Conservation (phyloP, 495 filamentous ascomycete genomes). For the Annulohypoxylon stygium region DNA sequence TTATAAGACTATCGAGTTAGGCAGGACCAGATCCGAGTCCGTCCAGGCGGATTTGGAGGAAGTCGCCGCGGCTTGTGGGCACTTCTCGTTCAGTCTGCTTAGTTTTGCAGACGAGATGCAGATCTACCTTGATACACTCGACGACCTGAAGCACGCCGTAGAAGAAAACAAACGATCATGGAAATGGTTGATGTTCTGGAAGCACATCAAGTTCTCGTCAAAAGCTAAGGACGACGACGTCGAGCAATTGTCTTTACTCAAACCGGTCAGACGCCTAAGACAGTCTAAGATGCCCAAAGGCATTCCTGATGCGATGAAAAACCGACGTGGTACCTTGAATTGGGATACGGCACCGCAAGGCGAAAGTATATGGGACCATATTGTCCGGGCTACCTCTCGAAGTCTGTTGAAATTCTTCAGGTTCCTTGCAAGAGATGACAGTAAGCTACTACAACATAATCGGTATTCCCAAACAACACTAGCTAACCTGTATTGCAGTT, state of each 20-base stretch:
- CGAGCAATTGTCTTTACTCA: slow-evolving; percentile 59
- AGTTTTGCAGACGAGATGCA: slow-evolving; percentile 92
- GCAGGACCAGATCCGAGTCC: slow-evolving; percentile 71
- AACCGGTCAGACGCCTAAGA: slow-evolving; percentile 54
- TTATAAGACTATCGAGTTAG: slow-evolving; percentile 80
- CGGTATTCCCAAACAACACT: slow-evolving; percentile 4
- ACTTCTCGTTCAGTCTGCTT: slow-evolving; percentile 90
- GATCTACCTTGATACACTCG: slow-evolving; percentile 82
- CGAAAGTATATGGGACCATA: slow-evolving; percentile 46
- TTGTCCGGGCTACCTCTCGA: slow-evolving; percentile 56
- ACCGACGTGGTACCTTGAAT: slow-evolving; percentile 56
- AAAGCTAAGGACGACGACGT: slow-evolving; percentile 61
- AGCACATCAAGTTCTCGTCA: slow-evolving; percentile 49
- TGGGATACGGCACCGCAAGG: slow-evolving; percentile 58
- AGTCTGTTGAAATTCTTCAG: slow-evolving; percentile 54
- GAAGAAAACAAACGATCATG: slow-evolving; percentile 76
- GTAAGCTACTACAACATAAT: slow-evolving; percentile 49
- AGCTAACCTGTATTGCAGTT: slow-evolving; percentile 55
- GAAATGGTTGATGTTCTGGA: slow-evolving; percentile 91
- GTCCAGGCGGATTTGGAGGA: slow-evolving; percentile 96
- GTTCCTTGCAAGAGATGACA: slow-evolving; percentile 64
- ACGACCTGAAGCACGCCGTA: slow-evolving; percentile 79
- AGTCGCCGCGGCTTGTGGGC: slow-evolving; percentile 93
- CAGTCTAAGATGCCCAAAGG: slow-evolving; percentile 62
- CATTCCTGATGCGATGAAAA: slow-evolving; percentile 60